Evolutionary conservation across 768 basidiomycete genomes (phyloP), one percentile per base, ranked within the genome.

Genomic region (Lactifluus subvellereus): DNA sequence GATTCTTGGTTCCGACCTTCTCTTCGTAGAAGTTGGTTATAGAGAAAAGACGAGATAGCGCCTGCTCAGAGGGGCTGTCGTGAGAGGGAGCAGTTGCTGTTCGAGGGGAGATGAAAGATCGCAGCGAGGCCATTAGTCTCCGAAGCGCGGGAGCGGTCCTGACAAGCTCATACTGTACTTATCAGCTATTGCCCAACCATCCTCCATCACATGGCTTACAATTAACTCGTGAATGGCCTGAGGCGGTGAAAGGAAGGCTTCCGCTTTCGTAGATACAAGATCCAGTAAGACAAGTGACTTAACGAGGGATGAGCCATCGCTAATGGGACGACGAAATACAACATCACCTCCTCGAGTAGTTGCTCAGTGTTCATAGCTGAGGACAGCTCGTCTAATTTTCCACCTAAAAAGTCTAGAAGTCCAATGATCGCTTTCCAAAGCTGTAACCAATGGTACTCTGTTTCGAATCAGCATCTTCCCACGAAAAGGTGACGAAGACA

Each of bases 371-470:
- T 81, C 30, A 80, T 81, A 0, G 80, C 81, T 9, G 81, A 80
- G 7, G 74, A 69, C n/a, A 87, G 71, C 47, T 73, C 79, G 6
- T 83, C 83, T 35, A 83, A 54, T 71, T 82, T 85, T n/a, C 73
- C 78, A 10, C 80, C 75, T 16, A 87, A 61, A 67, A 88, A 88
- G 30, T 73, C 77, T 13, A 88, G 72, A 3, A 88, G 67, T 3
- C 77, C 79, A 30, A 86, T 67, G 11, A 87, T 67, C 6, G 84
- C 79, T 55, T 73, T 76, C 88, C 87, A 89, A 13, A 87, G 68
- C 54, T 85, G 83, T 61, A 77, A 74, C 87, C 88, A 89, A 48
- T 83, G 74, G 66, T 88, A 88, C 9, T 82, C 86, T 88, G 59
- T 7, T 20, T 42, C 18, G 32, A 14, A 51, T 66, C 33, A 65